phyloP scores from a whole-genome alignment of 2,329 filamentous ascomycete genomes.

The Arthroderma sp. region DNA sequence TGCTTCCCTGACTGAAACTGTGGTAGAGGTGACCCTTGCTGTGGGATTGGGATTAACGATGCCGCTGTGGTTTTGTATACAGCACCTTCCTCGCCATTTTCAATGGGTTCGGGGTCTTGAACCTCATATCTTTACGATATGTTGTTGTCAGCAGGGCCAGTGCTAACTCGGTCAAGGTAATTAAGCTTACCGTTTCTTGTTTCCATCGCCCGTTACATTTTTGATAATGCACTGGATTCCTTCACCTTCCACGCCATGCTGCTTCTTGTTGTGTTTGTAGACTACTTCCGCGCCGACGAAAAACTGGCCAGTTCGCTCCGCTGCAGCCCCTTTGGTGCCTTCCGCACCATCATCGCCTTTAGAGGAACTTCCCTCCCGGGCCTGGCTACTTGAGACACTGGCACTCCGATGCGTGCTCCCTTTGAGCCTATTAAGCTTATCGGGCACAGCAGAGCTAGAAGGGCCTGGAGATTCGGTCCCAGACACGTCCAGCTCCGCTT shows the following conservation, averaged over 20 bases:
- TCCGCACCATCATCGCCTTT: slow-evolving; percentile 33
- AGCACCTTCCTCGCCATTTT: slow-evolving; percentile 47
- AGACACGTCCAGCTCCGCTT: slow-evolving; percentile 31
- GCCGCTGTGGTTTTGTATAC: slow-evolving; percentile 57
- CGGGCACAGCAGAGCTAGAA: slow-evolving; percentile 24
- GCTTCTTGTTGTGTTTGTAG: slow-evolving; percentile 38
- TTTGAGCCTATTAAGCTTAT: slow-evolving; percentile 33
- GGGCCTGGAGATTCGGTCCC: slow-evolving; percentile 33
- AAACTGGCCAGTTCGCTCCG: slow-evolving; percentile 32
- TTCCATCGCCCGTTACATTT: slow-evolving; percentile 57
- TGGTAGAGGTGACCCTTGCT: slow-evolving; percentile 45
- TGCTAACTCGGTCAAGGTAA: neutral
- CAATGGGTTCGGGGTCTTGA: slow-evolving; percentile 65
- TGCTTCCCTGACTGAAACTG: slow-evolving; percentile 52
- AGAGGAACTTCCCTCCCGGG: slow-evolving; percentile 26
- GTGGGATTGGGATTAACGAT: slow-evolving; percentile 65
- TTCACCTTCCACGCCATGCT: slow-evolving; percentile 37
- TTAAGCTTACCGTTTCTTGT: slow-evolving; percentile 45
- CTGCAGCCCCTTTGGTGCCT: slow-evolving; percentile 29
- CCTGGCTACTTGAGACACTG: slow-evolving; percentile 30
- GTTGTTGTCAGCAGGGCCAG: slow-evolving; percentile 4
- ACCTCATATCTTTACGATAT: slow-evolving; percentile 52
- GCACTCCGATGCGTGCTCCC: slow-evolving; percentile 26
- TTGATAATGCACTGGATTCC: slow-evolving; percentile 66
- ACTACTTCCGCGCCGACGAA: slow-evolving; percentile 37